Evolutionary conservation across 345 rosid genomes (phyloP).

Genomic region (Nasturtium officinale): DNA sequence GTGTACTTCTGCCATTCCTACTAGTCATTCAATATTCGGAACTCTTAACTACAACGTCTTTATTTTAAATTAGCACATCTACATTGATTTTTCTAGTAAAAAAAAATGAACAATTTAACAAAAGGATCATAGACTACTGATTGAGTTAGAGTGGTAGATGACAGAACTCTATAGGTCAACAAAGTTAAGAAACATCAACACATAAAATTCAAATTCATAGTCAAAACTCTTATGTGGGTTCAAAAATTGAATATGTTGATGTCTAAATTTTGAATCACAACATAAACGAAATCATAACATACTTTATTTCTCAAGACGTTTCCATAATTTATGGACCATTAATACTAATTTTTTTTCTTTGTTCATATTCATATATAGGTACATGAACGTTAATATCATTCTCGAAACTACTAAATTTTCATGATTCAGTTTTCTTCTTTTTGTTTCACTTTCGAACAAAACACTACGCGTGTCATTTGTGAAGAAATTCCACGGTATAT

Average conservation of each 20-base stretch:
- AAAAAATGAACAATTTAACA: neutral
- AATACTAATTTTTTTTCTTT: no score
- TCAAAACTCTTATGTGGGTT: neutral
- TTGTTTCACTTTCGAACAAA: constrained; percentile 5
- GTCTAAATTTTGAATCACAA: neutral
- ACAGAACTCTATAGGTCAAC: neutral
- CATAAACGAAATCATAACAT: neutral
- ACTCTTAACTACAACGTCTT: neutral
- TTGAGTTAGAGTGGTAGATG: neutral
- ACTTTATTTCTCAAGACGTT: neutral
- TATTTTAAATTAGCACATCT: neutral
- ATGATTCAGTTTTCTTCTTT: constrained; percentile 22
- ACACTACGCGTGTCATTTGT: constrained; percentile 25
- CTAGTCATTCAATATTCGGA: neutral
- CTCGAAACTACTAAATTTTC: constrained; percentile 34
- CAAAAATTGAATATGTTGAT: neutral
- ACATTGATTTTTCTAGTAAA: neutral
- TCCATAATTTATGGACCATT: no score
- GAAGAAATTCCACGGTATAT: constrained; percentile 26
- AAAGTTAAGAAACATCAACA: neutral
- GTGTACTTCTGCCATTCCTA: neutral
- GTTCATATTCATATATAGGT: constrained; percentile 12
- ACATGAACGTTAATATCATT: neutral
- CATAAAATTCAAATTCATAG: neutral
- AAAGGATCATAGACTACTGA: neutral